Base-by-base conservation (phyloP, 169 alveolate genomes). In the Eimeria mitis region DNA sequence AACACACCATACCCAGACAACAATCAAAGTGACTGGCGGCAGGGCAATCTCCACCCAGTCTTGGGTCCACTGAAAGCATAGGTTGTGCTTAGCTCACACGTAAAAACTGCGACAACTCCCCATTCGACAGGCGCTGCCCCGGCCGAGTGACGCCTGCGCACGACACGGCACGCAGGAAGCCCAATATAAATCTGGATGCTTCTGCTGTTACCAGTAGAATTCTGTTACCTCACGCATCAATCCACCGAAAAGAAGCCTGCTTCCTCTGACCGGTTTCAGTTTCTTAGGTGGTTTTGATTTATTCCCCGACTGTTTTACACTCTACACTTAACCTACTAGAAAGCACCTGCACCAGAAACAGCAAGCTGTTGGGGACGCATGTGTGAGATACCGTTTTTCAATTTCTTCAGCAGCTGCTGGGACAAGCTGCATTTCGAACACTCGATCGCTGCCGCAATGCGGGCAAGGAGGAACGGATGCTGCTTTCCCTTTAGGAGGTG, bases 361-460 rank as follows among this genome's bases (percentile, higher is more conserved):
- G 37, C 65, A 44, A 28, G 2, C 40, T 16, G 70, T 49, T 44
- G 31, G 28, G 28, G 28, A 3, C 47, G 61, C 61, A 59, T 83
- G 16, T 34, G 68, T 28, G 56, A 54, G 34, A 23, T 75, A 87
- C 94, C 94, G 68, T n/a, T 65, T 87, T 42, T 63, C 83, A 65
- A 87, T 65, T 65, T 87, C 94, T 21, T 87, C 94, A 11, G 83
- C 94, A 16, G 94, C 94, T 54, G 84, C 94, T 65, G 97, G 97
- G 59, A 95, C 81, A 31, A 95, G 92, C 71, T 95, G 97, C 97
- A 95, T 73, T 56, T 95, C 97, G 56, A 95, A 95, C 19, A 95
- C 95, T 34, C 97, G 88, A 23, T n/a, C 78, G 81, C 88, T 70
- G 68, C 97, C 92, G 76, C 97, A 95, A 1, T 65, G 65, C 25